Conservation (phyloP, 768 basidiomycete genomes). For the Saitozyma sp. region DNA sequence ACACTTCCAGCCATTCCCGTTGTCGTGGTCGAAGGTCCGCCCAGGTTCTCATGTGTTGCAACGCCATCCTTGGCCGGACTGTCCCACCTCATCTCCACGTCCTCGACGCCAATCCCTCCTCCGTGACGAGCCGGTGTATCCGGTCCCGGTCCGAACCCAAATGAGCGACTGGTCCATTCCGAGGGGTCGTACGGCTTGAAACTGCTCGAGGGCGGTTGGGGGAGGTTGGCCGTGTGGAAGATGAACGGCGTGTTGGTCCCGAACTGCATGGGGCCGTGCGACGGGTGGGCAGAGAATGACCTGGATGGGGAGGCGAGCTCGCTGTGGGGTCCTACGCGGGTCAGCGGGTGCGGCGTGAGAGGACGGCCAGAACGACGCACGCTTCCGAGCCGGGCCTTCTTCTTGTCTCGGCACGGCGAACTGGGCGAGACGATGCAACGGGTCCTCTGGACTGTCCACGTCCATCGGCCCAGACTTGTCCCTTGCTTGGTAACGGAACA, state of each 20-base stretch:
- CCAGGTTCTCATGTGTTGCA: neutral
- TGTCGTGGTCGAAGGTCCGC: constrained; percentile 4
- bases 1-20: constrained; percentile 12
- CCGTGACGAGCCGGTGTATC: constrained; percentile 9
- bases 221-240: constrained; percentile 11
- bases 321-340: constrained; percentile 32
- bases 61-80: constrained; percentile 13
- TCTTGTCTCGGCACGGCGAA: constrained; percentile 18
- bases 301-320: constrained; percentile 24
- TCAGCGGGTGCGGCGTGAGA: constrained; percentile 7
- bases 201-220: constrained; percentile 7
- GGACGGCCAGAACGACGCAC: constrained; percentile 19
- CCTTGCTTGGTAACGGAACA: constrained; percentile 22
- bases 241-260: constrained; percentile 19
- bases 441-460: constrained; percentile 27
- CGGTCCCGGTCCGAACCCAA: constrained; percentile 12
- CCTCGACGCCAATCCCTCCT: constrained; percentile 15
- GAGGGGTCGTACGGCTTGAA: constrained; percentile 20
- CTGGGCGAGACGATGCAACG: constrained; percentile 21
- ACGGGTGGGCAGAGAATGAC: constrained; percentile 18
- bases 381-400: constrained; percentile 40
- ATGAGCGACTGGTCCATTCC: constrained; percentile 15
- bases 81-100: constrained; percentile 39
- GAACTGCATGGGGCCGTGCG: constrained; percentile 12
- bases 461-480: constrained; percentile 44